Base-by-base conservation (phyloP, 2,329 filamentous ascomycete species). In the Sporothrix humicola region DNA sequence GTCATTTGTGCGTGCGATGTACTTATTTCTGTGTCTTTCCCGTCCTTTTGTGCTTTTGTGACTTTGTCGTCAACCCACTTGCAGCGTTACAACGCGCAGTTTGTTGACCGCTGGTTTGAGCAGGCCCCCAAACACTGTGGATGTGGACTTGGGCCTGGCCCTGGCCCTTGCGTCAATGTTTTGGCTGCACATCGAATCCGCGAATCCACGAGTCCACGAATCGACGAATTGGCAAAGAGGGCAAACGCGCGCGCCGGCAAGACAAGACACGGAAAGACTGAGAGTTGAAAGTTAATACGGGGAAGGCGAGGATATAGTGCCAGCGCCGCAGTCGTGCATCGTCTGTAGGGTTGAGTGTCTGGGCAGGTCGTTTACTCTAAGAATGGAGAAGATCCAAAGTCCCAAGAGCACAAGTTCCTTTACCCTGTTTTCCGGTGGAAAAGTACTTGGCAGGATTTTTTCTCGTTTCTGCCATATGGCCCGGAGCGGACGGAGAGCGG, bases 61-160 rank as follows among this genome's bases (percentile, higher is more conserved):
- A 26, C 23, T 26, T 26, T 26, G 23, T 26, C 23, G 23, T 26
- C 23, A 26, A 26, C 20, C 61, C 37, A n/a, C 10, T 69, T 26
- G 54, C 69, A 72, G 69, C 58, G 69, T 72, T 63, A 72, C 69
- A 72, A 72, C 58, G 69, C 58, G 69, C 58, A 7, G 15, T 58
- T 63, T 59, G 20, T 44, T 72, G 69, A 72, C 69, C 69, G 69
- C 71, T 68, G 61, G 42, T 72, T 58, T 56, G 52, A 37, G 31
- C 31, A 37, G 31, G 31, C 31, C 31, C 31, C 31, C 31, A 37
- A 37, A 37, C 31, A 37, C 31, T 37, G 31, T 37, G 31, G 31
- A 37, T 56, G 52, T 56, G 52, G 52, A 20, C 10, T 26, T 26
- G 23, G 23, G 23, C 23, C 23, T 37, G 20, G 42, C 20, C 65